These are phyloP conservation scores for Penicillium digitatum DNA, from an alignment of 2,329 filamentous ascomycete genomes.

Conservation along the genomic window DNA sequence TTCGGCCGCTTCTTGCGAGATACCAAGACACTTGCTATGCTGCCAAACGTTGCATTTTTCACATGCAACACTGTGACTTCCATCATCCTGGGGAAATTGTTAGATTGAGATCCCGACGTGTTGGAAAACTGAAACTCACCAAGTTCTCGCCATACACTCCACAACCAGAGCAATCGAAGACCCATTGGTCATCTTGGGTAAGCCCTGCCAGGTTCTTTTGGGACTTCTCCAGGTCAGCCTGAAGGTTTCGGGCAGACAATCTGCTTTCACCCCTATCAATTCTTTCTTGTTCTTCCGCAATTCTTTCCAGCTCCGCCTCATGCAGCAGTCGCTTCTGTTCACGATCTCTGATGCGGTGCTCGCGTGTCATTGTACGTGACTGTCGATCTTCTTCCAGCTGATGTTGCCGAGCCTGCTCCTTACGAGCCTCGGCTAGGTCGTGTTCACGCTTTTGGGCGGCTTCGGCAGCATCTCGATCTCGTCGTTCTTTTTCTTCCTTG, in stretches of 20 bases:
- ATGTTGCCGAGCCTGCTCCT: slow-evolving; percentile 56
- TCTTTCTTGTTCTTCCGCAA: slow-evolving; percentile 71
- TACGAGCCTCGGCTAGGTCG: slow-evolving; percentile 61
- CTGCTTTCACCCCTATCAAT: slow-evolving; percentile 55
- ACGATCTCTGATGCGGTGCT: slow-evolving; percentile 79
- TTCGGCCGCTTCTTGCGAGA: slow-evolving; percentile 74
- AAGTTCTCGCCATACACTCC: slow-evolving; percentile 81
- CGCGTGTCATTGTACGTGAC: slow-evolving; percentile 74
- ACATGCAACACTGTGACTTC: slow-evolving; percentile 87
- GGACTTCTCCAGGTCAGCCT: slow-evolving; percentile 74
- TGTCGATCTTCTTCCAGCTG: slow-evolving; percentile 73
- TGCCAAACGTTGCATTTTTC: slow-evolving; percentile 96
- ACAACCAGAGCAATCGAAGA: slow-evolving; percentile 87
- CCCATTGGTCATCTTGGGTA: slow-evolving; percentile 76
- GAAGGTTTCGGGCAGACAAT: slow-evolving; percentile 73
- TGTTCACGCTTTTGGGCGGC: slow-evolving; percentile 62
- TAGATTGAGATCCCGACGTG: slow-evolving; percentile 14
- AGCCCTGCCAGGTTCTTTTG: slow-evolving; percentile 72
- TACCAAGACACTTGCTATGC: slow-evolving; percentile 85
- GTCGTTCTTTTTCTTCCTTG: slow-evolving; percentile 72
- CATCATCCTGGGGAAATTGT: slow-evolving; percentile 63
- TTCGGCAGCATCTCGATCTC: slow-evolving; percentile 67
- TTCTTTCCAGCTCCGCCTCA: slow-evolving; percentile 73
- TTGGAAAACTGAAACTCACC: slow-evolving; percentile 36
- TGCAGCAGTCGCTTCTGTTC: slow-evolving; percentile 78